These are phyloP conservation scores for Xylaria grammica DNA, from an alignment of 495 filamentous ascomycete species.

Conservation along the genomic window DNA sequence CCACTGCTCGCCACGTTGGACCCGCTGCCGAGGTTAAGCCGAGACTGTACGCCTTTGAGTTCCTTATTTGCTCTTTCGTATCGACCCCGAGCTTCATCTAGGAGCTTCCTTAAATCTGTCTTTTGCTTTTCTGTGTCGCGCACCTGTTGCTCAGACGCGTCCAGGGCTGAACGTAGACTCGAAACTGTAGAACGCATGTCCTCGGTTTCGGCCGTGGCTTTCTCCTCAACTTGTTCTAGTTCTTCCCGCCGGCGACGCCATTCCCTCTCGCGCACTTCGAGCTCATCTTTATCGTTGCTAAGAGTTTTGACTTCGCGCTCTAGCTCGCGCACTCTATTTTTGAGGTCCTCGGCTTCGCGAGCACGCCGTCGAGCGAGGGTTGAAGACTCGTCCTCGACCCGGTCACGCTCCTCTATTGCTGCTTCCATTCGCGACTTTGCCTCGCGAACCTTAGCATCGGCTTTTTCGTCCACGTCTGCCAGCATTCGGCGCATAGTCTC, in stretches of 20 bases:
- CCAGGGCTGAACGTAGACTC: constrained; percentile 77
- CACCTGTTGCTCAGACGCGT: constrained; percentile 85
- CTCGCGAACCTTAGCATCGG: constrained; percentile 80
- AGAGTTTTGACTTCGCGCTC: constrained; percentile 77
- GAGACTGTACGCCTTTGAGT: constrained; percentile 46
- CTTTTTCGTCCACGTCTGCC: constrained; percentile 81
- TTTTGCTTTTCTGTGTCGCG: constrained; percentile 82
- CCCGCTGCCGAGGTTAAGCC: constrained; percentile 35
- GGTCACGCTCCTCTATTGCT: constrained; percentile 88
- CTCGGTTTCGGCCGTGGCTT: constrained; percentile 69
- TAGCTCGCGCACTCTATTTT: constrained; percentile 74
- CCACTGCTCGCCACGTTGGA: constrained; percentile 33
- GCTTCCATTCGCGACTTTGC: constrained; percentile 89
- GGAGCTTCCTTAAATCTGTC: constrained; percentile 69
- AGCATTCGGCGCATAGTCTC: constrained; percentile 94
- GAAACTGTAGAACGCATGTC: constrained; percentile 80
- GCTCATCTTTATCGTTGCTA: constrained; percentile 68
- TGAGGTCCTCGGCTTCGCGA: constrained; percentile 86
- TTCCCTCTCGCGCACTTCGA: constrained; percentile 66
- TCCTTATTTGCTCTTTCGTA: constrained; percentile 83
- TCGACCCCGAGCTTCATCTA: constrained; percentile 76
- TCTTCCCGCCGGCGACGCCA: constrained; percentile 76
- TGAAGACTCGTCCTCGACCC: constrained; percentile 87
- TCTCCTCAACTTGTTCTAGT: constrained; percentile 70
- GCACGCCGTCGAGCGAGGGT: constrained; percentile 74